These are phyloP conservation scores for Furcasterigmium furcatum DNA, from an alignment of 2,329 filamentous ascomycete genomes.

Conservation along the genomic window DNA sequence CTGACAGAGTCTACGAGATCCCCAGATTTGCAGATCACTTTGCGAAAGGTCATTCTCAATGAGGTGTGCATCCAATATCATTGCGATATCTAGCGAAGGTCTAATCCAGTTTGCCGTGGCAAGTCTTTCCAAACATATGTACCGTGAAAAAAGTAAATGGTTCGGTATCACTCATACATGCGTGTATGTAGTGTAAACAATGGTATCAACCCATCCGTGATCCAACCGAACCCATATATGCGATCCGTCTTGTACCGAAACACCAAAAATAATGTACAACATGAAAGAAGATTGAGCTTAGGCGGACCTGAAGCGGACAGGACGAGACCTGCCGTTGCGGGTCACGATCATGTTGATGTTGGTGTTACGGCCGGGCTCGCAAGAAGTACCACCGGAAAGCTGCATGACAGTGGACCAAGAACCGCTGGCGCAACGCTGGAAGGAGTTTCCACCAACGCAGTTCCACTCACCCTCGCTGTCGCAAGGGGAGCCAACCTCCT, in stretches of 20 bases:
- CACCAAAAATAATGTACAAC: too few species aligned
- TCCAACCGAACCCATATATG: conserved; percentile 9
- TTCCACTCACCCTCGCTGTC: conserved; percentile 48
- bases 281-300: conserved; percentile 3
- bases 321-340: conserved; percentile 20
- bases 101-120: too few species aligned
- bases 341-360: conserved; percentile 30
- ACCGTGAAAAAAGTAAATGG: neutral
- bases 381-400: conserved; percentile 43
- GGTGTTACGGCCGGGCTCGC: conserved; percentile 35
- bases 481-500: conserved; percentile 42
- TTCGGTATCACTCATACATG: too few species aligned
- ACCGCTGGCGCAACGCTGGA: conserved; percentile 53
- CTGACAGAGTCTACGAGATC: neutral
- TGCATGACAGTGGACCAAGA: conserved; percentile 39
- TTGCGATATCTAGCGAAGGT: too few species aligned
- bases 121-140: too few species aligned
- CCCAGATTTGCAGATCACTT: neutral
- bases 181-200: conserved; percentile 5
- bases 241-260: too few species aligned
- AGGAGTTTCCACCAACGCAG: conserved; percentile 46
- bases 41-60: too few species aligned
- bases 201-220: conserved; percentile 1
- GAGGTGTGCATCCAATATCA: too few species aligned
- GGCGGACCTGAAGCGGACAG: conserved; percentile 14